phyloP scores from a whole-genome alignment of 2,329 filamentous ascomycete species.

The Beauveria sp. region DNA sequence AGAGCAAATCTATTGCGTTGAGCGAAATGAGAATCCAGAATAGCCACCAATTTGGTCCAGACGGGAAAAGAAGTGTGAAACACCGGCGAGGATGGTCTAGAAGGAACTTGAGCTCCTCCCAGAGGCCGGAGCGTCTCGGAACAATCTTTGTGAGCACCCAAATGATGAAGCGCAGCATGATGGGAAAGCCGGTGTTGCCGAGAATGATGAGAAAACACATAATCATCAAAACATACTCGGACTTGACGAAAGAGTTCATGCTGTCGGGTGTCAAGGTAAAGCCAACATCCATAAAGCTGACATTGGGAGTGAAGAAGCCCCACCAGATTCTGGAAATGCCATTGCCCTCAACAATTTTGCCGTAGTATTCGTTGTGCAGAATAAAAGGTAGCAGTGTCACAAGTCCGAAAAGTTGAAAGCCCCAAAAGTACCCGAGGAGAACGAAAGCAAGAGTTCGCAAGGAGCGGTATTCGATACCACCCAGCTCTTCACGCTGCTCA shows the following conservation, averaged over 20 bases:
- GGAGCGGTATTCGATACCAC: slow-evolving; percentile 92
- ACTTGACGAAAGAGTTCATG: slow-evolving; percentile 80
- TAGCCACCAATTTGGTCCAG: slow-evolving; percentile 89
- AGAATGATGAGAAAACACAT: slow-evolving; percentile 85
- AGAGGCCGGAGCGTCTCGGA: slow-evolving; percentile 59
- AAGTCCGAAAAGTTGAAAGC: slow-evolving; percentile 72
- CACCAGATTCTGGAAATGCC: slow-evolving; percentile 74
- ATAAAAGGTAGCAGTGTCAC: slow-evolving; percentile 78
- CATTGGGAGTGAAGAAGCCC: slow-evolving; percentile 81
- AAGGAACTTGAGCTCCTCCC: slow-evolving; percentile 85
- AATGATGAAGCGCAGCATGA: slow-evolving; percentile 89
- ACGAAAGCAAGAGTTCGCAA: slow-evolving; percentile 78
- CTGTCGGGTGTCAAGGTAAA: slow-evolving; percentile 89
- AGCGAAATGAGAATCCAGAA: slow-evolving; percentile 77
- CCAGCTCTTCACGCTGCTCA: slow-evolving; percentile 88
- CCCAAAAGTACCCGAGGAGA: slow-evolving; percentile 71
- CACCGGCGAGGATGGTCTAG: slow-evolving; percentile 92
- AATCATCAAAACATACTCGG: slow-evolving; percentile 66
- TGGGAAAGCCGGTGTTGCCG: slow-evolving; percentile 91
- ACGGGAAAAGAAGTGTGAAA: slow-evolving; percentile 90
- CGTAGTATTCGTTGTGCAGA: slow-evolving; percentile 53
- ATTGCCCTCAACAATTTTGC: slow-evolving; percentile 51
- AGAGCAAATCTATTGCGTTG: slow-evolving; percentile 77
- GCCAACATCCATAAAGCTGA: slow-evolving; percentile 91
- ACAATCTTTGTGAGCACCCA: slow-evolving; percentile 68